These are phyloP conservation scores for Pythium plurisporium DNA, from an alignment of 352 stramenopile genomes.

Conservation along the genomic window DNA sequence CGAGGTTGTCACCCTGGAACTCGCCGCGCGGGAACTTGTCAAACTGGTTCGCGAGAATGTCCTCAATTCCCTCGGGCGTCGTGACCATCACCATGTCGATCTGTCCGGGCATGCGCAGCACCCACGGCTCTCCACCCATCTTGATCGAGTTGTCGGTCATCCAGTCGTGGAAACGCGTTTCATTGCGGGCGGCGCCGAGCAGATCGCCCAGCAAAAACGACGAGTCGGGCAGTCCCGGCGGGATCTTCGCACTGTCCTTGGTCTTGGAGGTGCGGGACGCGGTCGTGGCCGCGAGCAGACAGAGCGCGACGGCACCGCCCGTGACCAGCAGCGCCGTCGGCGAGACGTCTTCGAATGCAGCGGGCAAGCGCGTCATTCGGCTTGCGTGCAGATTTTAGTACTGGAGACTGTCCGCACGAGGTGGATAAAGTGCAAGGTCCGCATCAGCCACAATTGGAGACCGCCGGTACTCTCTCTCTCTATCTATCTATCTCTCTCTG, in stretches of 20 bases:
- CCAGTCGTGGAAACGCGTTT: constrained; percentile 43
- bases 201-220: constrained; percentile 32
- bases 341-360: neutral
- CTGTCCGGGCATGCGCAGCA: constrained; percentile 12
- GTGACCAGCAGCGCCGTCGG: neutral
- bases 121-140: constrained; percentile 21
- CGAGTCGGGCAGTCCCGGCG: neutral
- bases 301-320: neutral
- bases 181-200: constrained; percentile 22
- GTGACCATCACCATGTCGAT: constrained; percentile 20
- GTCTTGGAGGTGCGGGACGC: neutral
- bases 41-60: constrained; percentile 28
- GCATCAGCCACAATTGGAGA: neutral
- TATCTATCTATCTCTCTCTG: too few relatives aligned
- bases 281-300: neutral
- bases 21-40: constrained; percentile 27
- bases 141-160: constrained; percentile 17
- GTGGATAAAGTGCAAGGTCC: neutral
- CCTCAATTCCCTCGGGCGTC: constrained; percentile 24
- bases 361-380: neutral
- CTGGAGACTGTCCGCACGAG: neutral
- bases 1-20: constrained; percentile 9
- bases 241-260: neutral
- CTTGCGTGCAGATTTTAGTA: neutral
- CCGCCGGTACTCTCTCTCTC: too few relatives aligned